Evolutionary conservation across 2,329 filamentous ascomycete species (phyloP), one percentile per base, ranked within the genome.

Genomic region (Fusarium secorum): DNA sequence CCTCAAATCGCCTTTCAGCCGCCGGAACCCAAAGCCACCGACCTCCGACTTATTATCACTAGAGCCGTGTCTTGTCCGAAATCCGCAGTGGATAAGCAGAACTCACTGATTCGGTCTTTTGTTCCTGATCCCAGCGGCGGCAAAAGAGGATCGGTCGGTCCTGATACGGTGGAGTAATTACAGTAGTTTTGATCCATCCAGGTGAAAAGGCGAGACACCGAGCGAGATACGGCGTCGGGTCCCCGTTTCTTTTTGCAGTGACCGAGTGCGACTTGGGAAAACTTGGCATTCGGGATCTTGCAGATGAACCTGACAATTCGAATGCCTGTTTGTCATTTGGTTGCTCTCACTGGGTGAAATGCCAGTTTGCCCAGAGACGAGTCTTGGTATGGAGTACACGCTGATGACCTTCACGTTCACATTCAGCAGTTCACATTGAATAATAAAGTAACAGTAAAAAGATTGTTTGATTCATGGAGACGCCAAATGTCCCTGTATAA

Each of bases 391-490:
- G 9, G 39, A 38, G 28, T 60, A 30, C 24, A 33, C 18, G 8
- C 26, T 48, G 6, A 42, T 38, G 7, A 11, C 46, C 26, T 38
- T 26, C 32, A 51, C 22, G 20, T 36, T 52, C 22, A 51, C 22
- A 36, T 51, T 36, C 32, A 7, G 49, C 39, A 24, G 11, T 41
- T 18, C 35, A 70, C 39, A 28, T 30, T 13, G 22, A 39, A 55
- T 15, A 22, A 26, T 17, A 52, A 17, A 30, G 24, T 63, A 57
- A 61, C 35, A 64, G 52, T 59, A 58, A 60, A 55, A 62, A 56
- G 13, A 39, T 52, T 60, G 70, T 64, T 71, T 64, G 62, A 75
- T 75, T 75, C 63, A 66, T 74, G 26, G 63, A 65, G 70, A 66
- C 65, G 51, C 70, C 63, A 64, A 60, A 58, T 62, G 64, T 56